A percentile compares a stretch with the other conserved stretches of the same genome.
Conservation (phyloP, 225 moss, liverwort and hornwort genomes). For the Lunularia cruciata region DNA sequence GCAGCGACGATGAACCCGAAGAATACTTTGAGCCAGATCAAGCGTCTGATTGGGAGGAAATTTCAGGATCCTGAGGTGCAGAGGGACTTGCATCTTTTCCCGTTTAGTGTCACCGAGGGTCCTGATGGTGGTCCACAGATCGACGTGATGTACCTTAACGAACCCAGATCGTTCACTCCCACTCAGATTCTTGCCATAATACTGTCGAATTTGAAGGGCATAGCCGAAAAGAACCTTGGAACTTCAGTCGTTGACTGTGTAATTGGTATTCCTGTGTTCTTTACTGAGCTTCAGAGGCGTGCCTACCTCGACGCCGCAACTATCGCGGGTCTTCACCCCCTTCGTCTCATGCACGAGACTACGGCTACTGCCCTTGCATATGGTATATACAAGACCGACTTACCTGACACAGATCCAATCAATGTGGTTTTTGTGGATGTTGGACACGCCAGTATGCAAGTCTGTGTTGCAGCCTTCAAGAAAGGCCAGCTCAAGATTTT, state of each 20-base stretch:
- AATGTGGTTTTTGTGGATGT: conserved; percentile 97
- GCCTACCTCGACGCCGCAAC: conserved; percentile 90
- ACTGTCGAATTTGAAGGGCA: conserved; percentile 82
- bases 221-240: conserved; percentile 95
- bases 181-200: conserved; percentile 94
- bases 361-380: conserved; percentile 94
- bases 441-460: conserved; percentile 99
- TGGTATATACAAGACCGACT: conserved; percentile 97
- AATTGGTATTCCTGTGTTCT: conserved; percentile 92
- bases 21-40: conserved; percentile 93
- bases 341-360: conserved; percentile 97
- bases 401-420: conserved; percentile 84
- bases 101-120: conserved; percentile 76
- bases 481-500: conserved; percentile 93
- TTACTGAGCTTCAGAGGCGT: conserved; percentile 96
- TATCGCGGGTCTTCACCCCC: conserved; percentile 82
- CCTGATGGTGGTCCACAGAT: conserved; percentile 68
- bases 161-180: conserved; percentile 73
- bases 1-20: conserved; percentile 95
- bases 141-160: conserved; percentile 76
- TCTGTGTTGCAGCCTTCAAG: conserved; percentile 92
- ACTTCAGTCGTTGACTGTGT: conserved; percentile 94
- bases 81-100: conserved; percentile 78
- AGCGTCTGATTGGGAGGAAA: conserved; percentile 89
- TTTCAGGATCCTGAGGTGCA: conserved; percentile 95